Evolutionary conservation across 2,329 filamentous ascomycete species (phyloP), one percentile per base, ranked within the genome.

Genomic region (Chaetomium sp.): DNA sequence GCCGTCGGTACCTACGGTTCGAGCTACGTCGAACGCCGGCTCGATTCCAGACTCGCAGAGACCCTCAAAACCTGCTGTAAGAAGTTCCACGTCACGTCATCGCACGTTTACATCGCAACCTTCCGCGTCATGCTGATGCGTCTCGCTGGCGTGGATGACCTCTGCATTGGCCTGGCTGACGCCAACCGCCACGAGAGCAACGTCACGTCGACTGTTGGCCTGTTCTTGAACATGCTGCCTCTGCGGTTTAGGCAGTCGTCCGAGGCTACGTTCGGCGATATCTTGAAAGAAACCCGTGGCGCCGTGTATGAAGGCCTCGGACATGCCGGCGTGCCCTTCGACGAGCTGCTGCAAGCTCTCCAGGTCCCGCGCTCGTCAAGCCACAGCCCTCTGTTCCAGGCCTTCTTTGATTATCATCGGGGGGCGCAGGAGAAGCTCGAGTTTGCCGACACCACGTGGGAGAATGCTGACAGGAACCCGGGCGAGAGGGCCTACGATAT

Each of bases 351-450:
- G 0, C 69, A 79, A 0, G 73, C 81, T 29, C 72, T 86, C 1
- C 71, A 75, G 2, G 74, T 81, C 0, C 67, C 75, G 0, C 72
- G 82, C 1, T 79, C 80, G 0, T 62, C 76, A 0, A 65, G 73
- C 0, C 68, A 79, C 57, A 78, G 67, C 35, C 83, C 84, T 0
- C 42, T 86, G 0, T 85, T 85, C 73, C 84, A 86, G 69, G 76
- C 73, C 0, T 73, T 75, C 50, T 27, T 78, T 47, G 69, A 78
- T 64, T 78, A 78, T 56, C 72, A 68, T 9, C 65, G 71, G 12
- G 72, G 69, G 16, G 60, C 66, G n/a, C 64, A 67, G 9, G 70
- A 74, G 57, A 67, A 66, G 49, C 65, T 31, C 25, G 10, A 12
- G 5, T 53, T 53, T 29, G 50, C 23, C 12, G 23, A 27, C 16